Base-by-base conservation (phyloP, 352 stramenopile species). In the Phytopythium chamaehyphon region DNA sequence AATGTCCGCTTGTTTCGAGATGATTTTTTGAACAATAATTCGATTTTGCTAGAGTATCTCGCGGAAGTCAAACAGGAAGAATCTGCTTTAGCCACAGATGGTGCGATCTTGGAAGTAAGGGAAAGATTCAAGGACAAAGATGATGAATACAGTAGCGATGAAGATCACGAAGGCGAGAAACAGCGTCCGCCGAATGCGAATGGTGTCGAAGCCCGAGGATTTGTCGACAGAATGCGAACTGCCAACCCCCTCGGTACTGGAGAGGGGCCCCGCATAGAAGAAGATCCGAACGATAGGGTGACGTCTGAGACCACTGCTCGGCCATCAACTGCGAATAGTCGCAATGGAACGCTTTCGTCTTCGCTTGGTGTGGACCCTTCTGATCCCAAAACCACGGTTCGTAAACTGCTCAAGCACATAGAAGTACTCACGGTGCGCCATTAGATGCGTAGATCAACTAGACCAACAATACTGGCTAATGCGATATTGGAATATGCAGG, bases 401-500 rank as follows among this genome's bases (percentile, higher is more conserved):
- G 80, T 6, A 91, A 91, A 49, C 47, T 93, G 19, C 72, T 93
- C 35, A 90, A 91, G 43, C 83, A 91, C 57, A 91, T 93, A 37
- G 80, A 93, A 62, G 53, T 86, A 18, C 61, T 93, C 6, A 81
- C 84, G 65, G 78, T 88, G 58, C 51, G 69, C 39, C 11, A 8
- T 22, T 11, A n/a, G 12, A 14, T 38, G 18, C 23, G 28, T 15
- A 16, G 14, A 10, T 57, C 9, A 9, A 33, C n/a, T n/a, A 33
- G 28, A 9, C 9, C 28, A 33, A 33, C 28, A 33, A 5, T 33
- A 33, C 28, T 33, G 28, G 5, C 9, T 33, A 33, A 33, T 5
- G 9, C 9, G 9, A 33, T 9, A 33, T 33, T 9, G 5, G 28
- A 9, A 9, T 33, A 24, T 18, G 26, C 12, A 86, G 73, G 73